phyloP scores from a whole-genome alignment of 495 filamentous ascomycete species.

The Tuber indicum region DNA sequence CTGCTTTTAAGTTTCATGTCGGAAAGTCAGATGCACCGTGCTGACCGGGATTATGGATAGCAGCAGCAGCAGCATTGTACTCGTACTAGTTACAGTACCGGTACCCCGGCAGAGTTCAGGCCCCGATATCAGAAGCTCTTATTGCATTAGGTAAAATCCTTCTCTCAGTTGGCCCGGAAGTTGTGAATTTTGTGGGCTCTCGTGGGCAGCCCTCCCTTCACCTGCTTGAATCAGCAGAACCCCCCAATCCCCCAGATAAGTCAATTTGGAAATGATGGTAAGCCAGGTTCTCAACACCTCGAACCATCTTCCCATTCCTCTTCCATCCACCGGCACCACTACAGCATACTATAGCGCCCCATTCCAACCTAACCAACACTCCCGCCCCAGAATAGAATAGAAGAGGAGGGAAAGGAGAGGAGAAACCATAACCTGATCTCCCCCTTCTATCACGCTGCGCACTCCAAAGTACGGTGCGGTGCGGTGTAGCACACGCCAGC shows the following conservation, averaged over 20 bases:
- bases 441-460: no score
- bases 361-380: no score
- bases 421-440: no score
- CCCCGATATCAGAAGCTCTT: not conserved
- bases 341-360: no score
- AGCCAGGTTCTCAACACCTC: not conserved
- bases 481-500: no score
- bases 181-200: not conserved
- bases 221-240: not conserved
- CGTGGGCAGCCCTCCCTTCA: not conserved
- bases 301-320: not conserved
- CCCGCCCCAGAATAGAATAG: no score
- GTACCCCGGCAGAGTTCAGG: not conserved
- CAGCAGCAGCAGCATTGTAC: not conserved
- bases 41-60: not conserved
- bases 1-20: not conserved
- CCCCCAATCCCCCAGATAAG: not conserved
- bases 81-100: no score
- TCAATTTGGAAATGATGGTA: not conserved
- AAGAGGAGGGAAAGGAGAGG: no score
- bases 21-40: not conserved
- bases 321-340: not conserved
- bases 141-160: not conserved
- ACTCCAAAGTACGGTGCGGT: no score
- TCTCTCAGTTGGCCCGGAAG: not conserved